Percentiles rank a stretch among this genome's conserved stretches.
phyloP scores from a whole-genome alignment of 208 protist species.

The Leishmania gerbilli region DNA sequence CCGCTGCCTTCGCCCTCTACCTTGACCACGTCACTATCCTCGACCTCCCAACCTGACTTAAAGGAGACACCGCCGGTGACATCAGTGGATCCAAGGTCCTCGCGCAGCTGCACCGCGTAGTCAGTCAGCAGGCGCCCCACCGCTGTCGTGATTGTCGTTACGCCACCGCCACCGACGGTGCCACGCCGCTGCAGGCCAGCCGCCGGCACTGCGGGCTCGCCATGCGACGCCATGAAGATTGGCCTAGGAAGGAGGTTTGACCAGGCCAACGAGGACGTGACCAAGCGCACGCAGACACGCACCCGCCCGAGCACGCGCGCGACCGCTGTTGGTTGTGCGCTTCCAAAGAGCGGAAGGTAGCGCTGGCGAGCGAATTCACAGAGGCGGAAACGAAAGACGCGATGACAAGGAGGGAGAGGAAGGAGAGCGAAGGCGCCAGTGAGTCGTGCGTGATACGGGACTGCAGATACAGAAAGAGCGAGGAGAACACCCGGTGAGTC shows the following conservation, averaged over 20 bases:
- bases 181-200: neutral
- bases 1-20: neutral
- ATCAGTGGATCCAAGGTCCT: conserved; percentile 27
- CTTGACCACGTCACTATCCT: neutral
- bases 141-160: conserved; percentile 4
- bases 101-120: conserved; percentile 51
- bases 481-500: neutral
- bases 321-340: neutral
- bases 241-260: neutral
- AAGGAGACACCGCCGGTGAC: neutral
- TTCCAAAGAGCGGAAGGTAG: too few species aligned
- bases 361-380: neutral
- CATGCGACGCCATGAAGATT: conserved; percentile 6
- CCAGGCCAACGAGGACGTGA: neutral
- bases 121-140: conserved; percentile 44
- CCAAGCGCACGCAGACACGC: neutral
- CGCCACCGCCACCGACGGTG: neutral
- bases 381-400: neutral
- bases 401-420: neutral
- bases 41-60: neutral
- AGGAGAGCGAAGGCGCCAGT: neutral
- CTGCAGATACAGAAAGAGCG: neutral
- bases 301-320: neutral
- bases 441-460: neutral
- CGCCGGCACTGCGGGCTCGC: neutral